These are phyloP conservation scores for Trametes polyzona DNA, from an alignment of 1,284 basidiomycete genomes.

Conservation along the genomic window DNA sequence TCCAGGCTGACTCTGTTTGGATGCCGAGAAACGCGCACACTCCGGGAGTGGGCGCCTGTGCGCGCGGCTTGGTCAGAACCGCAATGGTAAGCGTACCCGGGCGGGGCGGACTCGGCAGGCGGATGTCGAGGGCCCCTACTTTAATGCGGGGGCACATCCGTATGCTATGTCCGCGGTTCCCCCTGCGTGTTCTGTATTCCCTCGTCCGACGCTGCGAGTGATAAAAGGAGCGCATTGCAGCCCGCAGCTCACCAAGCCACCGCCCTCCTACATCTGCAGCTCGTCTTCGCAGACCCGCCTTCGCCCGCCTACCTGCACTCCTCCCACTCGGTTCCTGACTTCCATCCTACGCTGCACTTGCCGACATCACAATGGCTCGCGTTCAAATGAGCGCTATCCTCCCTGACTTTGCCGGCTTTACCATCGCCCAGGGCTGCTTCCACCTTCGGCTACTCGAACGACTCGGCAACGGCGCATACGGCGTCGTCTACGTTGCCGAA, in stretches of 20 bases:
- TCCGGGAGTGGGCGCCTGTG: background rate
- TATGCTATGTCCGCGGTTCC: conserved; percentile 5
- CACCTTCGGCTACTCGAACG: conserved; percentile 48
- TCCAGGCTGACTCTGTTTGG: conserved; percentile 6
- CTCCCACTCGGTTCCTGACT: background rate
- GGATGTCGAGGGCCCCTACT: conserved; percentile 1
- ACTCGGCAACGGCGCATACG: conserved; percentile 69
- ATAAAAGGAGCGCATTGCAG: conserved; percentile 10
- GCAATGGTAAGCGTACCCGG: conserved; percentile 9
- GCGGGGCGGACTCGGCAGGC: conserved; percentile 8
- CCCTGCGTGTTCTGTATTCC: conserved; percentile 3
- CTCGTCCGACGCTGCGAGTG: conserved; percentile 9
- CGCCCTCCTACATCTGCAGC: background rate
- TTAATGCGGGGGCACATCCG: conserved; percentile 7
- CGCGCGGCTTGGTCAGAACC: conserved; percentile 14
- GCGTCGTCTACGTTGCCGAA: conserved; percentile 65
- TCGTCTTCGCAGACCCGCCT: background rate
- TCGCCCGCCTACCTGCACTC: background rate
- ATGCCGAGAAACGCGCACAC: conserved; percentile 18
- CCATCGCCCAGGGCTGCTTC: conserved; percentile 20
- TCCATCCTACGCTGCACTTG: too few relatives aligned
- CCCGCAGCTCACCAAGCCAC: background rate
- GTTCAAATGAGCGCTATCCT: conserved; percentile 33
- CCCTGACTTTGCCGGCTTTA: conserved; percentile 32
- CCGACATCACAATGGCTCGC: conserved; percentile 1